Base-by-base conservation (phyloP, 129 eudicot species). In the Smallanthus sonchifolius region DNA sequence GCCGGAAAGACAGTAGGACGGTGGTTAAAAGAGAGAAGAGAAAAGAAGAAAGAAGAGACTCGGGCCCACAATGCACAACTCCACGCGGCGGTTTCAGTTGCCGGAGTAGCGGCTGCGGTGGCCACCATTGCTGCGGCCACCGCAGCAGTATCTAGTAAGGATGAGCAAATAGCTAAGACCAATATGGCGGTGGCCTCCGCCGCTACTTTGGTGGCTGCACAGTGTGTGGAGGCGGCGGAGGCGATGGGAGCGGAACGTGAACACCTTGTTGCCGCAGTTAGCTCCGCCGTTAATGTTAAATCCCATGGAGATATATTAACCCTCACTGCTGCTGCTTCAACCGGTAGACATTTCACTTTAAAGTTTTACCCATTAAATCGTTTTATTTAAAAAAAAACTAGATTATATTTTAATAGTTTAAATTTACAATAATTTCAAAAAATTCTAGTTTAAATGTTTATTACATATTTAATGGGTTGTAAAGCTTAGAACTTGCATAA, bases 181-280 rank as follows among this genome's bases (percentile, higher is more conserved):
- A 90, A 92, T 70, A 86, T 84, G 92, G 98, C 96, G 15, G 96
- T 92, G 55, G 98, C 96, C 16, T 89, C 98, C 0, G 98, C 98
- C 9, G 98, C 98, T 13, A 92, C 86, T 1, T 73, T 92, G 70
- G 96, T 92, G 7, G 98, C 98, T 13, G 98, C 98, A 3, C 96
- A 88, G 45, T 92, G 98, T 66, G 96, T 92, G 56, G 98, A 92
- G 88, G 90, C 95, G 60, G 98, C 98, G 0, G 96, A 92, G 85
- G 80, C 88, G 1, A 87, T 89, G 98, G 98, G 98, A 38, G 96
- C 96, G 15, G 96, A 92, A 40, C 87, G 92, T 2, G 95, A 92
- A 64, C 98, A 92, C 67, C 87, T 92, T 55, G 81, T 85, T 51
- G 85, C 96, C 0, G 95, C 96, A 2, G 89, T 92, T 65, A 89